Conservation (phyloP, 2,329 filamentous ascomycete species). For the Coniochaeta sp. region DNA sequence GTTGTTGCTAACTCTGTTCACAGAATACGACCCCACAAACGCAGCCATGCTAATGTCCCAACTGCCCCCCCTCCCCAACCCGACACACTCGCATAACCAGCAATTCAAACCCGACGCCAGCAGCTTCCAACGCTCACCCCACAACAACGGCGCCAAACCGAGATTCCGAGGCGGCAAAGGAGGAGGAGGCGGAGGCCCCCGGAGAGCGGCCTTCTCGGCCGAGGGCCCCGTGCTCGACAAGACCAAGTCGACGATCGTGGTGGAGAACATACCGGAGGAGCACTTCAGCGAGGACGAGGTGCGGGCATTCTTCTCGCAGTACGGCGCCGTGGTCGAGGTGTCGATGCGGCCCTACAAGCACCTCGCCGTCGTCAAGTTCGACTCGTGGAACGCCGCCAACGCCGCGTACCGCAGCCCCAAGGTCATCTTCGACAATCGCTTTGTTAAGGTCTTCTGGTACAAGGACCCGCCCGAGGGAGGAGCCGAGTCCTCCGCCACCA, state of each 20-base stretch:
- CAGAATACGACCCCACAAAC: conserved; percentile 52
- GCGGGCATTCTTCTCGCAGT: conserved; percentile 62
- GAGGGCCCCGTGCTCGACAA: conserved; percentile 56
- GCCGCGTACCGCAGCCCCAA: conserved; percentile 71
- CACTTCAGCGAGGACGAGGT: conserved; percentile 59
- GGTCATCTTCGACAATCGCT: conserved; percentile 76
- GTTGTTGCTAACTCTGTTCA: conserved; percentile 3
- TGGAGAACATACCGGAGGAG: conserved; percentile 72
- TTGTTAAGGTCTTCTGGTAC: conserved; percentile 79
- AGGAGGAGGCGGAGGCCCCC: background rate
- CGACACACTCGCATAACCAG: background rate
- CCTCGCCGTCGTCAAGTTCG: conserved; percentile 63
- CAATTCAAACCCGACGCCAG: conserved; percentile 1
- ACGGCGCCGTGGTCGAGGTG: conserved; percentile 58
- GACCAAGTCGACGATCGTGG: conserved; percentile 60
- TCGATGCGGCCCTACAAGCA: conserved; percentile 59
- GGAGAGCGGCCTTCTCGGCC: conserved; percentile 53
- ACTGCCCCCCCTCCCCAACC: conserved; percentile 30
- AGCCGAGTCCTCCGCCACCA: no score
- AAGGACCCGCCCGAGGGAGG: conserved; percentile 40
- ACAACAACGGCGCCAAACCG: background rate
- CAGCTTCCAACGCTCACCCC: background rate
- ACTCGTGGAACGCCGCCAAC: conserved; percentile 57
- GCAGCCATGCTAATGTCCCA: background rate
- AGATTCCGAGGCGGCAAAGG: no score